A percentile compares a stretch with the other conserved stretches of the same genome.
Evolutionary conservation across 352 stramenopile species (phyloP).

Genomic region (Pythium vanterpoolii): DNA sequence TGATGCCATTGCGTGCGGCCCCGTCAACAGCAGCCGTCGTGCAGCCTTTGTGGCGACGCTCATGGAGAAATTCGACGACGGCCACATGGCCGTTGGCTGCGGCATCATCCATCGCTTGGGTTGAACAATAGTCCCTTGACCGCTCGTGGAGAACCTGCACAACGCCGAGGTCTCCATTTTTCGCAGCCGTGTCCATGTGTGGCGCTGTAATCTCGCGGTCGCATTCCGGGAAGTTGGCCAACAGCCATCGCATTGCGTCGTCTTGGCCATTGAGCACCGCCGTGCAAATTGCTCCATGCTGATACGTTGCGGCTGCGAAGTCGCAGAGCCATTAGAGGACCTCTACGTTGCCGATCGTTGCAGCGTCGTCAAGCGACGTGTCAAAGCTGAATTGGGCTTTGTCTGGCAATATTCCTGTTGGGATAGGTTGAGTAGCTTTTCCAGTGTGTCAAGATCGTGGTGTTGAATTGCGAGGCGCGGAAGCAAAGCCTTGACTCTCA

Average conservation of each 20-base stretch:
- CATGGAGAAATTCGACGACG: slow-evolving; percentile 6
- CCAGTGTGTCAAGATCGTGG: slow-evolving; percentile 10
- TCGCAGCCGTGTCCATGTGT: slow-evolving; percentile 14
- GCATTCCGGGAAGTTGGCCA: slow-evolving; percentile 8
- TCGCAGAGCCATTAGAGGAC: slow-evolving; percentile 14
- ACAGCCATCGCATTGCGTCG: slow-evolving; percentile 12
- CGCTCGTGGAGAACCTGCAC: slow-evolving; percentile 10
- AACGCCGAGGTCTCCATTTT: slow-evolving; percentile 15
- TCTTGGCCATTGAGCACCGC: slow-evolving; percentile 4
- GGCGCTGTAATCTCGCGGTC: slow-evolving; percentile 3
- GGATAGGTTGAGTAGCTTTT: background rate
- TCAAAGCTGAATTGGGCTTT: slow-evolving; percentile 12
- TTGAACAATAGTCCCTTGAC: slow-evolving; percentile 18
- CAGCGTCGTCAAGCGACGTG: background rate
- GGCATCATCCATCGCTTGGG: slow-evolving; percentile 16
- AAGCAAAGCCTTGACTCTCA: background rate
- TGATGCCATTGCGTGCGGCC: slow-evolving; percentile 2
- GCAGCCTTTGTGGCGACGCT: slow-evolving; percentile 7
- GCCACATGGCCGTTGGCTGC: slow-evolving; percentile 13
- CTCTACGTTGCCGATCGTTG: background rate
- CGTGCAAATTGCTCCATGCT: slow-evolving; percentile 3
- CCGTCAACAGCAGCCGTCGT: background rate
- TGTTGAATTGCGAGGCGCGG: slow-evolving; percentile 13
- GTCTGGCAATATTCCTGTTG: background rate
- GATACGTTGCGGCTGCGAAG: background rate